Evolutionary conservation across 768 basidiomycete genomes (phyloP), one percentile per base, ranked within the genome.

Genomic region (Kockovaella imperatae): DNA sequence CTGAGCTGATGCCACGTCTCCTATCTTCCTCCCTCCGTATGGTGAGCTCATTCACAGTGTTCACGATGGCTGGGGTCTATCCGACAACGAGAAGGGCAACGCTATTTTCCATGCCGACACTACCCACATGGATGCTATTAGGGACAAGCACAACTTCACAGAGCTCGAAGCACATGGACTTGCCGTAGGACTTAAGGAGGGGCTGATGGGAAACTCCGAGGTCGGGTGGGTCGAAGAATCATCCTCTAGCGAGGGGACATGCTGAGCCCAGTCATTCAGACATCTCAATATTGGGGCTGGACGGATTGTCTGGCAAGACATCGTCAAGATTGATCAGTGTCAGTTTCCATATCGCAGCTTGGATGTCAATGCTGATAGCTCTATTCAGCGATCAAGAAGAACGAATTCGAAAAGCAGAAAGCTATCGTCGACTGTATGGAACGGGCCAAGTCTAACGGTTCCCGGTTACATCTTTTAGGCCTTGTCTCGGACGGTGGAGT

Each of bases 191-290:
- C 76, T 96, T 46, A 87, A 77, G 60, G 91, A 95, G 35, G 91
- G 90, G 0, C 79, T 95, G 45, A 96, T 96, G 91, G 91, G 90
- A 14, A 93, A 96, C 75, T 93, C 90, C 2, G 90, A 96, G 74
- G 90, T 95, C 54, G 91, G 90, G 87, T 90, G 64, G 49, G 86
- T 74, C 28, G 20, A n/a, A 44, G 4, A 5, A 13, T 34, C 34
- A 15, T 4, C 8, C 28, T 42, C 26, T 15, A 35, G 43, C 39
- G 20, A 42, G 14, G 17, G n/a, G n/a, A n/a, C n/a, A n/a, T n/a
- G n/a, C n/a, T 21, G 8, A 18, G 18, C 45, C 49, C 40, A 52
- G 24, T 21, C 3, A 6, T 5, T 11, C 52, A 93, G 89, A 3
- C 90, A 95, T 67, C 74, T 95, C 52, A 96, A 96, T 72, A 87